Evolutionary conservation across 768 basidiomycete species (phyloP), one percentile per base, ranked within the genome.

Genomic region (Harrya chromipes): DNA sequence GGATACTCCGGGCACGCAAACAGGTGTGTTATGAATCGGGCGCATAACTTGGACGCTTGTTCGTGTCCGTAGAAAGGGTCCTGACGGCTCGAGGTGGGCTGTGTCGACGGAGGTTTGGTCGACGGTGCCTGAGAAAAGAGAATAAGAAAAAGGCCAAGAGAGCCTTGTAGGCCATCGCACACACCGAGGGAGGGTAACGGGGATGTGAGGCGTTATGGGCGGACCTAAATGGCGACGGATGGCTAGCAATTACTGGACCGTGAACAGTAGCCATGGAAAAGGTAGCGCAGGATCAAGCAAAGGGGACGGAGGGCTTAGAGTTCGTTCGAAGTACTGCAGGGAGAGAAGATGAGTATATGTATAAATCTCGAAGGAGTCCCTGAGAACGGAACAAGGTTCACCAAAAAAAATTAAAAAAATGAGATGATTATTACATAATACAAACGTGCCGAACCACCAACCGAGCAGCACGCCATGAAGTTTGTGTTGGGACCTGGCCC

Each of bases 1-100:
- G 90, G 87, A 24, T 83, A 75, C 53, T 93, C 89, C 3, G 92
- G 93, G 62, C 93, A 95, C 0, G 84, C 82, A 62, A 94, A 94
- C 0, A 94, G 76, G 45, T 90, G 85, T 0, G 85, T 85, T 19
- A 95, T 91, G 64, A 94, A 94, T 0, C 87, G 77, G 0, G 79
- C 83, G 44, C 85, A 83, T 40, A 91, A 69, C 17, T 80, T 79
- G 0, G 91, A 84, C 0, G 82, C 72, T 19, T 72, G 70, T 64
- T 90, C 88, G 65, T 94, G 87, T 34, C 93, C 91, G 53, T 68
- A 66, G 24, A 66, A 68, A 50, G 54, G 61, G 23, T 68, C 66
- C 8, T 59, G 57, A 9, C 64, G 60, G 8, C 49, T 50, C 0
- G 61, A 52, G 0, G 53, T 46, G 4, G 66, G 68, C 47, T 70